Evolutionary conservation across 192 early-diverging fungal genomes (phyloP), one percentile per base, ranked within the genome.

Genomic region (Podila verticillata): DNA sequence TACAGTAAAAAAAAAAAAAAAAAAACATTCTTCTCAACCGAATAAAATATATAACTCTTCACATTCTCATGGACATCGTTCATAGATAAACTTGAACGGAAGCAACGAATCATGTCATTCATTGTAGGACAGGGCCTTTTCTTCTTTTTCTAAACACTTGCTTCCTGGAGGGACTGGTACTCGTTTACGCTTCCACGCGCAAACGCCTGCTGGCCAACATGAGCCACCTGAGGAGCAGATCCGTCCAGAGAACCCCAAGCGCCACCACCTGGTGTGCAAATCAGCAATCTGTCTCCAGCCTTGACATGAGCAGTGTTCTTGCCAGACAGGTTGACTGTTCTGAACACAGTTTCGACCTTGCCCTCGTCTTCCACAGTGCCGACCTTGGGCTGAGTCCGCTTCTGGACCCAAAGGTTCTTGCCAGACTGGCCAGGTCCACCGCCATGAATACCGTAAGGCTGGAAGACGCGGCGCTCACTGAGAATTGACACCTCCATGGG

Each of bases 201-300:
- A 31, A 47, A 79, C 19, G 54, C 51, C 22, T 71, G 68, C 28
- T 70, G 68, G n/a, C 62, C 36, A 54, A 19, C 48, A 0, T 36
- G 57, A 10, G 57, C 22, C 10, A 49, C 75, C 17, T 31, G 13
- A 12, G 39, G n/a, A 8, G 35, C 9, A 5, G 34, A 36, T 15
- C 51, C 75, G 28, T 68, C 69, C 15, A 66, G 64, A 17, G 59
- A 13, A 26, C 91, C 91, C 82, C 84, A 96, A n/a, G 95, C 98
- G 32, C 98, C 97, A 51, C 96, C 97, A 4, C 97, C 97, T 28
- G 97, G 97, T 0, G 96, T 96, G 81, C 91, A 88, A 48, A 99
- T 90, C 20, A 93, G 65, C 56, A 99, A 80, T 30, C 92, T 87
- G 80, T 99, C 97, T 7, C 95, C 94, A n/a, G 85, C 74, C 3